Percentiles rank a stretch among this genome's conserved stretches.
Conservation (phyloP, 176 grass and related monocot species). For the Oryza meridionalis region DNA sequence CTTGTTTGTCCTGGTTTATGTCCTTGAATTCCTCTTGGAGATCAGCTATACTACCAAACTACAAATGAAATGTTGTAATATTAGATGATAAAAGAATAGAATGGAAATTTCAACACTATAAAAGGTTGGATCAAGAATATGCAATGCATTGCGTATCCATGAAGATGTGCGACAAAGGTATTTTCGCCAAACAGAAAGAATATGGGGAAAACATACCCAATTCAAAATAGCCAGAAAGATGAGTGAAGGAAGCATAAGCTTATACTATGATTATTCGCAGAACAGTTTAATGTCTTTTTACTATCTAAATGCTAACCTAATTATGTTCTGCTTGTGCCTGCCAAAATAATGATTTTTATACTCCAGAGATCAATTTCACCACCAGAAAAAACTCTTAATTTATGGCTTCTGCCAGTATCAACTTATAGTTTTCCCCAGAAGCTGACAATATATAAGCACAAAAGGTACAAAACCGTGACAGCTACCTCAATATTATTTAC, state of each 20-base stretch:
- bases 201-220: conserved; percentile 18
- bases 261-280: background rate
- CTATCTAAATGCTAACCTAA: background rate
- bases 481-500: background rate
- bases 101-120: conserved; percentile 12
- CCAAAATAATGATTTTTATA: background rate
- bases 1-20: conserved; percentile 96
- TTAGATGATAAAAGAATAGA: conserved; percentile 14
- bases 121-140: background rate
- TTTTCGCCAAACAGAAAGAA: background rate
- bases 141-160: background rate
- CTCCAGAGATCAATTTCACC: background rate
- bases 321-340: background rate
- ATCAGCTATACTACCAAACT: conserved; percentile 98
- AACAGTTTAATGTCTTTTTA: background rate
- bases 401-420: background rate
- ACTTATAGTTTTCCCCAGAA: background rate
- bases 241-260: background rate
- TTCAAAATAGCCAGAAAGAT: conserved; percentile 16
- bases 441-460: background rate
- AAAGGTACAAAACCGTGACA: background rate
- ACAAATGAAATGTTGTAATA: conserved; percentile 39
- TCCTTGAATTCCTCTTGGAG: conserved; percentile 97
- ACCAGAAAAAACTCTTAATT: background rate
- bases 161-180: background rate